Evolutionary conservation across 1,284 basidiomycete species (phyloP), one percentile per base, ranked within the genome.

Genomic region (Cutaneotrichosporon mucoides): DNA sequence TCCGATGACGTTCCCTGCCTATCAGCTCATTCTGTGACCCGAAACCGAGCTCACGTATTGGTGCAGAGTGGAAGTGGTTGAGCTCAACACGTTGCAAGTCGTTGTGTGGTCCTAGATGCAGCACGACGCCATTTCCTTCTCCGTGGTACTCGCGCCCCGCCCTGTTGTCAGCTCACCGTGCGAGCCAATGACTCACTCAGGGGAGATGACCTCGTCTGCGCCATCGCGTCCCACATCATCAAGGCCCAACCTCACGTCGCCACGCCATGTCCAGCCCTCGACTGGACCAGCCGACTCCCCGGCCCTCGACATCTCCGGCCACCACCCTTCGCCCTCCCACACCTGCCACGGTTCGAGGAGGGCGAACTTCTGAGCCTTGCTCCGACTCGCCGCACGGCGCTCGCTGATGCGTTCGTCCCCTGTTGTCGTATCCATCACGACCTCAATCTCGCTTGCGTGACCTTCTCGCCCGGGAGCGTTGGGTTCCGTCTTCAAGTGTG

Each of bases 301-400:
- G 24, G 35, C 16, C 16, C 15, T 7, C 37, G 38, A 13, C 67
- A 73, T 71, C 60, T 76, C 76, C 2, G 70, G 69, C 68, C 69
- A 76, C 72, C 73, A 78, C 4, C 68, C 71, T 55, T 78, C 76
- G 2, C 77, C 77, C 60, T 67, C 62, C 77, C 77, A 78, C 6
- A 61, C 57, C 48, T 75, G 61, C 71, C 71, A 72, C 5, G 74
- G 74, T 4, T 47, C 16, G 4, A 61, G n/a, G 12, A 59, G 52
- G 2, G 55, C 57, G 16, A 59, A 52, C 43, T 42, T 41, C 46
- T 59, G 54, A 3, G 59, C 62, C 13, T 49, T 36, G n/a, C 56
- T 51, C 12, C 51, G 44, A 11, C 36, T 44, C 7, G 45, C 44
- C 3, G 53, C 47, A 4, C 62, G 36, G 8, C 62, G 33, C n/a